A percentile compares a stretch with the other conserved stretches of the same genome.
phyloP scores from a whole-genome alignment of 768 basidiomycete genomes.

The Cyathus striatus region DNA sequence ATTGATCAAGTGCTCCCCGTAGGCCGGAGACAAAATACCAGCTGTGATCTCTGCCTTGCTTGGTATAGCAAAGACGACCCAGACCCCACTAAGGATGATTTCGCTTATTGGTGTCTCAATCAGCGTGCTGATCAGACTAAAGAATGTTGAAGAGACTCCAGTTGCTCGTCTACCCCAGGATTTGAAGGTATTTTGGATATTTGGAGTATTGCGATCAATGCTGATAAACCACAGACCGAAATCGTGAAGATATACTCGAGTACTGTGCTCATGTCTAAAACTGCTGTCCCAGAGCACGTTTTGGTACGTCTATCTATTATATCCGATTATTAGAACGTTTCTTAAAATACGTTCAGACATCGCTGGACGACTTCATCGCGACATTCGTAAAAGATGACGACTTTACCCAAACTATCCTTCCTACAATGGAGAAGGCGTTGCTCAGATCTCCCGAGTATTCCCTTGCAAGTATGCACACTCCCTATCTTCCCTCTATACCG shows the following conservation, averaged over 20 bases:
- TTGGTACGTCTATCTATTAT: conserved; percentile 37
- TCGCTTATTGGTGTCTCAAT: conserved; percentile 65
- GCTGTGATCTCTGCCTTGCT: conserved; percentile 51
- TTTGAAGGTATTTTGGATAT: conserved; percentile 35
- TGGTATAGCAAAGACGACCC: conserved; percentile 40
- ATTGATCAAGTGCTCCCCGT: no score
- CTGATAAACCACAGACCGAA: conserved; percentile 35
- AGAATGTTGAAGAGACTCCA: conserved; percentile 41
- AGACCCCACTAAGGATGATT: conserved; percentile 29
- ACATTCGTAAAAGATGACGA: conserved; percentile 46
- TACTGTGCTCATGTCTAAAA: conserved; percentile 65
- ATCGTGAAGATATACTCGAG: conserved; percentile 57
- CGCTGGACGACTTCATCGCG: conserved; percentile 58
- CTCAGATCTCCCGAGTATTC: conserved; percentile 79
- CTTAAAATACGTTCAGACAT: conserved; percentile 28
- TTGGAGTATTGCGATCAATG: background rate
- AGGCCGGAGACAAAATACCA: conserved; percentile 40
- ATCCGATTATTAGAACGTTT: background rate
- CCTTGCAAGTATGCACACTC: conserved; percentile 57
- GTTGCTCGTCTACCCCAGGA: conserved; percentile 37
- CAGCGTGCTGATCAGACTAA: conserved; percentile 67
- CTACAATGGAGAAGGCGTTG: conserved; percentile 74
- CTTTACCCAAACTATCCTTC: conserved; percentile 51
- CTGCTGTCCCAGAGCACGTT: conserved; percentile 51
- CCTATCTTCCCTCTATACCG: conserved; percentile 2